Evolutionary conservation across 345 rosid species (phyloP).

Genomic region (Eucalyptus sp.): DNA sequence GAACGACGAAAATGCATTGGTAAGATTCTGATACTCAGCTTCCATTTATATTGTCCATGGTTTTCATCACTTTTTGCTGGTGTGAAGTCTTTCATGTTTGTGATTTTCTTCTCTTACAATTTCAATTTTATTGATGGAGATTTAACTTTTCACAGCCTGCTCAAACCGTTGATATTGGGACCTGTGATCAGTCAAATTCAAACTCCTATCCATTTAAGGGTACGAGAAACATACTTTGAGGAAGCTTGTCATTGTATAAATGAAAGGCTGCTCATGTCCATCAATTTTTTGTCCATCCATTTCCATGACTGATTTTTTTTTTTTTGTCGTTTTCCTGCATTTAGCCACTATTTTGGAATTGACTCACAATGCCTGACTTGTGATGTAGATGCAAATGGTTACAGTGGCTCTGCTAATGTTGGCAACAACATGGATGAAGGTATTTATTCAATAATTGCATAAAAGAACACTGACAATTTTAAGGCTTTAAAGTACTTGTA

Average conservation of each 20-base stretch:
- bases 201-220: conserved; percentile 50
- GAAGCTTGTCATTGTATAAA: background rate
- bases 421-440: conserved; percentile 44
- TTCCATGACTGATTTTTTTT: background rate
- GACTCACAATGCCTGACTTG: background rate
- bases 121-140: background rate
- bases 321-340: background rate
- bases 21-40: conserved; percentile 18
- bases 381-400: conserved; percentile 44
- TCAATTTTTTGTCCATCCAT: background rate
- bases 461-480: background rate
- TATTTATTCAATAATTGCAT: background rate
- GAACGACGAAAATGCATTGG: conserved; percentile 61
- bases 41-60: background rate
- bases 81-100: background rate
- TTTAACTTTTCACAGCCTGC: conserved; percentile 20
- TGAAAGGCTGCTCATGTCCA: background rate
- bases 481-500: background rate
- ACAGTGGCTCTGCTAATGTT: conserved; percentile 20
- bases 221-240: conserved; percentile 3
- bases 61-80: background rate
- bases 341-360: background rate
- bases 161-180: conserved; percentile 55
- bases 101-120: background rate
- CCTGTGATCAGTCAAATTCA: conserved; percentile 48